These are phyloP conservation scores for Aspergillus sp. DNA, from an alignment of 2,329 filamentous ascomycete genomes.

Conservation along the genomic window DNA sequence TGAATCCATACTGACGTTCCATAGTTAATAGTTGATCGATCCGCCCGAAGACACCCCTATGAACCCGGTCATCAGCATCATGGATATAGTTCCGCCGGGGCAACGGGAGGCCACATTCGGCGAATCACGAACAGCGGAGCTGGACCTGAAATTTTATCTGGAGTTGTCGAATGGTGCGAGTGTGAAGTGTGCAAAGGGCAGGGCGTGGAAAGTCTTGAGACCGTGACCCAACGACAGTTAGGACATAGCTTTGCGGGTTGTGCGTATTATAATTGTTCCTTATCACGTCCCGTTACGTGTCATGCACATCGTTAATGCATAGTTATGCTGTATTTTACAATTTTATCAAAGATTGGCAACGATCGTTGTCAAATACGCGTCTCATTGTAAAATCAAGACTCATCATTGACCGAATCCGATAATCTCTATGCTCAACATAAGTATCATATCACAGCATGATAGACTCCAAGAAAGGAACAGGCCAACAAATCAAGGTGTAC, in stretches of 20 bases:
- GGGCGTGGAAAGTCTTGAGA: background rate
- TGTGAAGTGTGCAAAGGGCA: background rate
- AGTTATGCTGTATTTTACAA: too few species aligned
- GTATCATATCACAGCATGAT: background rate
- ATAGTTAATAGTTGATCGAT: too few species aligned
- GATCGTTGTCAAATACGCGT: too few species aligned
- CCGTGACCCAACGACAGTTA: background rate
- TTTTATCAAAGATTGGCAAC: too few species aligned
- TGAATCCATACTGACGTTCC: too few species aligned
- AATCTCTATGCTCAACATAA: too few species aligned
- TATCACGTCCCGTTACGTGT: too few species aligned
- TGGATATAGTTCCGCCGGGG: background rate
- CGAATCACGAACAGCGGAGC: background rate
- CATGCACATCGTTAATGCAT: too few species aligned
- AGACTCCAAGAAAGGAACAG: background rate
- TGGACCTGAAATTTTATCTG: background rate
- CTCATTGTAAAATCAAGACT: too few species aligned
- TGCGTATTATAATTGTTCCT: too few species aligned
- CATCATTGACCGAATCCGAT: too few species aligned
- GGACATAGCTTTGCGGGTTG: too few species aligned
- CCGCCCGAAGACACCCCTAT: background rate
- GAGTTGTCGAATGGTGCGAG: background rate
- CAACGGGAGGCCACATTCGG: background rate
- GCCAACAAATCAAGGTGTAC: slow-evolving; percentile 35
- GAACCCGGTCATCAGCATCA: background rate